These are phyloP conservation scores for Pseudogymnoascus sp. DNA, from an alignment of 2,329 filamentous ascomycete species.

Conservation along the genomic window DNA sequence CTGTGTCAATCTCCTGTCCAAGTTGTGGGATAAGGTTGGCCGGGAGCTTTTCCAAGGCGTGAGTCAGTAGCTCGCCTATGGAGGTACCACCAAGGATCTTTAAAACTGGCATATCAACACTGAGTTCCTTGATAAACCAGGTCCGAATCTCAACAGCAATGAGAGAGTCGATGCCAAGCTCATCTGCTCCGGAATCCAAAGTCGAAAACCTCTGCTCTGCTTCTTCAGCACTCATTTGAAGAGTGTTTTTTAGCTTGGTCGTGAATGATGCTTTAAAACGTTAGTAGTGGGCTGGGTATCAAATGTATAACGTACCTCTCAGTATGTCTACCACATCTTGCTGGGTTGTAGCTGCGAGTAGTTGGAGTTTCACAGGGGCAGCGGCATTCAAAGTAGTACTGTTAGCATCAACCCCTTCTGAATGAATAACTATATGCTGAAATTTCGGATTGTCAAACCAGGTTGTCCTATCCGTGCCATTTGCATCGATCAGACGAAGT, in stretches of 20 bases:
- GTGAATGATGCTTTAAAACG: constrained; percentile 5
- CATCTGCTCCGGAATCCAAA: constrained; percentile 20
- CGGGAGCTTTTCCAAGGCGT: background rate
- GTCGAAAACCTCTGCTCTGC: background rate
- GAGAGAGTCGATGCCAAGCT: constrained; percentile 30
- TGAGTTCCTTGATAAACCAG: constrained; percentile 42
- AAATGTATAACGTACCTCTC: background rate
- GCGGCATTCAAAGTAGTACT: constrained; percentile 1
- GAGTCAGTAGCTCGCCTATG: constrained; percentile 14
- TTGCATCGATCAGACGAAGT: background rate
- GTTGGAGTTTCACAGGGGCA: background rate
- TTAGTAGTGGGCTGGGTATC: background rate
- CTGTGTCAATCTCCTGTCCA: background rate
- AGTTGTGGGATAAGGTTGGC: background rate
- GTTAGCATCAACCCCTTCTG: background rate
- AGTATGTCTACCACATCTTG: background rate
- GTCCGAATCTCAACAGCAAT: constrained; percentile 28
- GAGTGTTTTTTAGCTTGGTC: constrained; percentile 9
- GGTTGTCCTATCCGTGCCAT: constrained; percentile 7
- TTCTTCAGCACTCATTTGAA: background rate
- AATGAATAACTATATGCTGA: constrained; percentile 1
- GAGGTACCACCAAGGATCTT: constrained; percentile 35
- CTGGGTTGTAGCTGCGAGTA: background rate
- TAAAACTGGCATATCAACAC: constrained; percentile 39
- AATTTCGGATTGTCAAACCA: constrained; percentile 18